Evolutionary conservation across 345 rosid species (phyloP).

Genomic region (Gossypium arboreum): DNA sequence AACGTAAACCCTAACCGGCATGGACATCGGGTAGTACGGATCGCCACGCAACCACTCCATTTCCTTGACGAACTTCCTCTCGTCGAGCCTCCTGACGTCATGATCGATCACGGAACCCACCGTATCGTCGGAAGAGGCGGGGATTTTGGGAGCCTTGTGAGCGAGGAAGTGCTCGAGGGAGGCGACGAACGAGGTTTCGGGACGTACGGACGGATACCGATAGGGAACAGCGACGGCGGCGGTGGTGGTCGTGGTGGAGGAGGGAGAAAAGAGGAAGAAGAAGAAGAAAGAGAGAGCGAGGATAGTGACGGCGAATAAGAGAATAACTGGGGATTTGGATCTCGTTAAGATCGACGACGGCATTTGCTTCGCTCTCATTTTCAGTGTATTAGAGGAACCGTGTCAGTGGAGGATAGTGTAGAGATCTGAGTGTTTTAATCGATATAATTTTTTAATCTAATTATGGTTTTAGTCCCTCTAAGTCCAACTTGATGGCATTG

Average conservation of each 20-base stretch:
- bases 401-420: too few relatives aligned
- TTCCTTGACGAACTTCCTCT: conserved; percentile 38
- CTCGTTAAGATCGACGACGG: background rate
- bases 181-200: conserved; percentile 66
- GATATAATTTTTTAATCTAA: too few relatives aligned
- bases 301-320: background rate
- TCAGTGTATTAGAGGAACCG: too few relatives aligned
- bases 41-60: conserved; percentile 33
- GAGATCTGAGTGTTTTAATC: too few relatives aligned
- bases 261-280: conserved; percentile 1
- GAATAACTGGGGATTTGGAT: background rate
- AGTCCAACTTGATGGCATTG: too few relatives aligned
- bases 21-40: conserved; percentile 43
- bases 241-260: background rate
- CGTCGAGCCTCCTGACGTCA: conserved; percentile 43
- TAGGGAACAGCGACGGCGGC: background rate
- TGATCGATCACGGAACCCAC: conserved; percentile 22
- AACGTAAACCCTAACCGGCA: conserved; percentile 74
- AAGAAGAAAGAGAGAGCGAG: background rate
- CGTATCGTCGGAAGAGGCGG: conserved; percentile 43
- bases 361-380: background rate
- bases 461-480: too few relatives aligned
- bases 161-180: conserved; percentile 65
- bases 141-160: conserved; percentile 15
- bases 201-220: background rate